These are phyloP conservation scores for Arabis hirsuta DNA, from an alignment of 345 rosid species.

Conservation along the genomic window DNA sequence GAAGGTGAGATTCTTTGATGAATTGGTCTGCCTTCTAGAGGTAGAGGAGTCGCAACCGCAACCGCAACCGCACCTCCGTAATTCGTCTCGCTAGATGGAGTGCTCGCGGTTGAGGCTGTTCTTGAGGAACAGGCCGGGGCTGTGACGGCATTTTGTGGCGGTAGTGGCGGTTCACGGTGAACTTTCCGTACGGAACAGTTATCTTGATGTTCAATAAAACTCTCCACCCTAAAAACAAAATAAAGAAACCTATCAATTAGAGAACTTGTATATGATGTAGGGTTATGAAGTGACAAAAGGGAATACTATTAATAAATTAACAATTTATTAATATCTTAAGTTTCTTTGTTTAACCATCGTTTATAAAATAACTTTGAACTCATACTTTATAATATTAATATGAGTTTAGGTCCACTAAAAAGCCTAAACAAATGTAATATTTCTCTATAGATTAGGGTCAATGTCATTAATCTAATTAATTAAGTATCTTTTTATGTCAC, in stretches of 20 bases:
- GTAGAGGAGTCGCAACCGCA: conserved; percentile 34
- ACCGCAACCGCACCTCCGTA: conserved; percentile 47
- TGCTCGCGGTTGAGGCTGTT: conserved; percentile 77
- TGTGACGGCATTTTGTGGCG: conserved; percentile 44
- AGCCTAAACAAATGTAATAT: background rate
- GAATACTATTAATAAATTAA: conserved; percentile 41
- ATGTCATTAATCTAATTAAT: conserved; percentile 14
- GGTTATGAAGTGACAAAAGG: conserved; percentile 48
- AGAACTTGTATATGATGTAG: conserved; percentile 37
- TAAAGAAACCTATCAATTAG: conserved; percentile 5
- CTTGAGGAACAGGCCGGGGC: conserved; percentile 67
- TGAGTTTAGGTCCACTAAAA: conserved; percentile 34
- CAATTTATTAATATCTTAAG: conserved; percentile 10
- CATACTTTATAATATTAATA: conserved; percentile 11
- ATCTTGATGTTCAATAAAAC: conserved; percentile 91
- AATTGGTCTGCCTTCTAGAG: conserved; percentile 39
- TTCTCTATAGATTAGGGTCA: conserved; percentile 31
- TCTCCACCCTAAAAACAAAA: conserved; percentile 64
- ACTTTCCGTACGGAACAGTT: conserved; percentile 58
- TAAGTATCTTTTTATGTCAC: conserved; percentile 12
- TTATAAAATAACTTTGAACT: conserved; percentile 10
- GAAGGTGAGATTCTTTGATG: conserved; percentile 31
- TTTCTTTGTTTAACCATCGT: background rate
- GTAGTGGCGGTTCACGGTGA: conserved; percentile 55
- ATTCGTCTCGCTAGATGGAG: conserved; percentile 72